Evolutionary conservation across 2,329 filamentous ascomycete genomes (phyloP).

Genomic region (Scedosporium apiospermum): DNA sequence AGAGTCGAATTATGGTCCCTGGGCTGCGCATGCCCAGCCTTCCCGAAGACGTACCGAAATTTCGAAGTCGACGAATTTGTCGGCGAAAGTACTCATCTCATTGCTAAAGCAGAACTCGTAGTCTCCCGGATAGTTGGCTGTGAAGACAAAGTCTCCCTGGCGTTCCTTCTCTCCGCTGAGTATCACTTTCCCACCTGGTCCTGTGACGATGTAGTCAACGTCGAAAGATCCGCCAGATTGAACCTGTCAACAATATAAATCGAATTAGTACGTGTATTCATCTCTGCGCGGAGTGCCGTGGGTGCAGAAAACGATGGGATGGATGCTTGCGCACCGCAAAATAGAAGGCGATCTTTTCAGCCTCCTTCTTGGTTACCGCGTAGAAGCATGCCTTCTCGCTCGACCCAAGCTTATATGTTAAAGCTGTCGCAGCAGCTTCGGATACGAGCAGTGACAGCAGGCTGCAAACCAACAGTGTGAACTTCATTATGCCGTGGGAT

Average conservation of each 20-base stretch:
- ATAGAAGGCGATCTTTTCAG: conserved; percentile 93
- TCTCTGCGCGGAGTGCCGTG: background rate
- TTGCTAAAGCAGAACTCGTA: conserved; percentile 99
- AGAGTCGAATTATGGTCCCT: background rate
- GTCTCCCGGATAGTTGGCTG: conserved; percentile 76
- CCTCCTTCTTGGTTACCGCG: conserved; percentile 63
- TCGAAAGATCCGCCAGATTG: conserved; percentile 98
- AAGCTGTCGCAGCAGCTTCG: conserved; percentile 71
- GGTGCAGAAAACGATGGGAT: background rate
- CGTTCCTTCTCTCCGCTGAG: conserved; percentile 82
- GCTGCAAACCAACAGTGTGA: conserved; percentile 51
- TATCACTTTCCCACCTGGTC: conserved; percentile 71
- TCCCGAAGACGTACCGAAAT: conserved; percentile 59
- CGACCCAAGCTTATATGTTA: conserved; percentile 85
- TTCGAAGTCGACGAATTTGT: conserved; percentile 97
- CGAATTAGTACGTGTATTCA: background rate
- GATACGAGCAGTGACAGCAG: conserved; percentile 63
- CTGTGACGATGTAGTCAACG: conserved; percentile 82
- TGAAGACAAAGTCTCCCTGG: conserved; percentile 97
- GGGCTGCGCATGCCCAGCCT: background rate
- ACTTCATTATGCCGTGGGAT: conserved; percentile 47
- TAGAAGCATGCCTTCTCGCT: conserved; percentile 98
- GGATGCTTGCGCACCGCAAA: conserved; percentile 64
- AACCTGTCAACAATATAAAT: conserved; percentile 46
- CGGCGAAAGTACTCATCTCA: conserved; percentile 93